phyloP scores from a whole-genome alignment of 208 protist genomes.

The Porcisia hertigi region DNA sequence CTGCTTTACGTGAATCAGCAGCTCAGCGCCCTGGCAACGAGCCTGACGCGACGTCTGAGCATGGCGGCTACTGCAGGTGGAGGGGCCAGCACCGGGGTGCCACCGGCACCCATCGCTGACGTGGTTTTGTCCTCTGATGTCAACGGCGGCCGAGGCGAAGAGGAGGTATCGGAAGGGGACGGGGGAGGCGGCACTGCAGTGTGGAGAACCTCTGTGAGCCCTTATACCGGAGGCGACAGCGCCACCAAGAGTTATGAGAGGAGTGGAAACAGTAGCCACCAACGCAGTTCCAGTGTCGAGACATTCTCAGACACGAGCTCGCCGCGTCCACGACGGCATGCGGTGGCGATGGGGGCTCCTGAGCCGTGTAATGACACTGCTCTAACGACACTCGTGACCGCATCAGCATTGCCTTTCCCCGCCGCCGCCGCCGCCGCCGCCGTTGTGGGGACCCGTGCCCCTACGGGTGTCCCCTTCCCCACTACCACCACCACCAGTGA shows the following conservation, averaged over 20 bases:
- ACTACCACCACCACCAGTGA: neutral
- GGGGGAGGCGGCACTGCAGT: neutral
- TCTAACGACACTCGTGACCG: slow-evolving; percentile 9
- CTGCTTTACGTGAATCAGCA: slow-evolving; percentile 51
- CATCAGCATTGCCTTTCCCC: neutral
- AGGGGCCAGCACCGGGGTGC: neutral
- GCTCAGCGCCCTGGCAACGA: slow-evolving; percentile 13
- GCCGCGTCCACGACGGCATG: neutral
- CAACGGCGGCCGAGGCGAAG: neutral
- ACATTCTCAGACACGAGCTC: slow-evolving; percentile 3
- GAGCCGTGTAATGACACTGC: slow-evolving; percentile 3
- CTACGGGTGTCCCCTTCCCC: neutral
- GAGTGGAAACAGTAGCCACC: slow-evolving; percentile 4
- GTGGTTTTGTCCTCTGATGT: neutral
- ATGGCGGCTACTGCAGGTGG: slow-evolving; percentile 9
- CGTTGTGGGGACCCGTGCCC: neutral
- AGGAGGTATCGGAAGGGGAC: neutral
- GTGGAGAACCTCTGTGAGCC: neutral
- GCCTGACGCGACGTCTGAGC: slow-evolving; percentile 15
- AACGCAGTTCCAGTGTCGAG: neutral
- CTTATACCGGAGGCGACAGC: neutral
- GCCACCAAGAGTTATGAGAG: neutral
- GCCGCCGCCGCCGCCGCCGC: neutral
- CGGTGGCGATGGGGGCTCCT: neutral
- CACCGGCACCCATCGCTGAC: neutral